Evolutionary conservation across 2,329 filamentous ascomycete species (phyloP), one percentile per base, ranked within the genome.

Genomic region (Ustulina deusta): DNA sequence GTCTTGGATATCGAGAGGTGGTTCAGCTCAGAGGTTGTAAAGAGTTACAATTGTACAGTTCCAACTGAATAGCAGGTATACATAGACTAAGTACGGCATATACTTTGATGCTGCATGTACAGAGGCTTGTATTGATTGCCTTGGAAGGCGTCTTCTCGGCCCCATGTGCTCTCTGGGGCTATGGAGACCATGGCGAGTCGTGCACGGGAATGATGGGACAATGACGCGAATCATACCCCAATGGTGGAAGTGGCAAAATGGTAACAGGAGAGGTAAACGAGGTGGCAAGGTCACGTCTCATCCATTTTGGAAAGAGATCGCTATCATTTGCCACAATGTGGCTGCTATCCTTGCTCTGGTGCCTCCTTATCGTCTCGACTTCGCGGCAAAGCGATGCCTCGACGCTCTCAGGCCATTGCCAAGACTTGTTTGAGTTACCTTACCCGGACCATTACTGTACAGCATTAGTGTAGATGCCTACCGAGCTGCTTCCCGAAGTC

Each of bases 241-340:
- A 52, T 52, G 51, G 42, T 68, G 49, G 57, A 52, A 61, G 65
- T 68, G 65, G 65, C 65, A 52, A 68, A 54, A 60, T 44, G 17
- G 52, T 17, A 25, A 27, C 52, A 55, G 32, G 34, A 55, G 9
- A 46, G 20, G 42, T 38, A 55, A 55, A 54, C 29, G 27, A 5
- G 54, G 64, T 66, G 64, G 64, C 64, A 40, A 66, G 64, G 64
- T 62, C 59, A 51, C 48, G 52, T 38, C 38, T 57, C 59, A 15
- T 40, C 61, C 15, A 3, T 56, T 64, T 27, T 22, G 54, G 65
- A 42, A 63, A 34, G 56, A 56, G 65, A 67, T 64, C 56, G 61
- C 60, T 56, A 22, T 49, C 51, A 49, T 38, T 56, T 48, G 32
- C 56, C 56, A 65, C 56, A 49, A 25, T 65, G 63, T 61, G 63